Evolutionary conservation across 1,284 basidiomycete genomes (phyloP), one percentile per base, ranked within the genome.

Genomic region (Rhodotorula mucilaginosa): DNA sequence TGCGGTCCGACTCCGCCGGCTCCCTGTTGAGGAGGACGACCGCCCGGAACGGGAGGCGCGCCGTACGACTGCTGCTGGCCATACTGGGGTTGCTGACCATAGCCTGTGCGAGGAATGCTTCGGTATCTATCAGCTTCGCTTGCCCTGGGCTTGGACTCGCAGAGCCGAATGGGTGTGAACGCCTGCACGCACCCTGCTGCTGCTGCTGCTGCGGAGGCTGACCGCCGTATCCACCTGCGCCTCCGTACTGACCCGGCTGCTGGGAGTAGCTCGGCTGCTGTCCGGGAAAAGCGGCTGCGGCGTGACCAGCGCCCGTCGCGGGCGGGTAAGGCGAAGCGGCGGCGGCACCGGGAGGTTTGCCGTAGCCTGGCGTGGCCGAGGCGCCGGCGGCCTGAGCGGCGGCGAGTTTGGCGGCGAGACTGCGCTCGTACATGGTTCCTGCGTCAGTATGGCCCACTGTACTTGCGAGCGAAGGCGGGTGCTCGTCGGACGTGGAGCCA

Each of bases 321-420:
- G 61, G 61, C 34, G 59, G 49, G 34, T 71, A 68, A 1, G 69
- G 69, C 51, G 52, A 64, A 34, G 66, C 47, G 16, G 66, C 52
- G 31, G 59, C n/a, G 31, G 26, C 26, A 26, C 16, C 18, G 5
- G 57, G 60, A 31, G 60, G 51, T 26, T 52, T n/a, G 46, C 64
- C 68, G 65, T 72, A 72, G 34, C 68, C 71, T 0, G 71, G 71
- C 3, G 71, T 72, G 18, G 71, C 68, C 2, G 61, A 39, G 8
- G 19, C 10, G 0, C 71, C 71, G 31, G 71, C 71, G 5, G 65
- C 62, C 34, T 69, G 68, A 7, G 71, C 71, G 39, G 71, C 71
- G 13, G 71, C 71, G 58, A 72, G 68, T 60, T 72, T 72, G 7
- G 65, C 57, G 29, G 71, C 71, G 65, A 72, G 71, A 31, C 71